Evolutionary conservation across 495 filamentous ascomycete genomes (phyloP).

Genomic region (Penicillium bialowiezense): DNA sequence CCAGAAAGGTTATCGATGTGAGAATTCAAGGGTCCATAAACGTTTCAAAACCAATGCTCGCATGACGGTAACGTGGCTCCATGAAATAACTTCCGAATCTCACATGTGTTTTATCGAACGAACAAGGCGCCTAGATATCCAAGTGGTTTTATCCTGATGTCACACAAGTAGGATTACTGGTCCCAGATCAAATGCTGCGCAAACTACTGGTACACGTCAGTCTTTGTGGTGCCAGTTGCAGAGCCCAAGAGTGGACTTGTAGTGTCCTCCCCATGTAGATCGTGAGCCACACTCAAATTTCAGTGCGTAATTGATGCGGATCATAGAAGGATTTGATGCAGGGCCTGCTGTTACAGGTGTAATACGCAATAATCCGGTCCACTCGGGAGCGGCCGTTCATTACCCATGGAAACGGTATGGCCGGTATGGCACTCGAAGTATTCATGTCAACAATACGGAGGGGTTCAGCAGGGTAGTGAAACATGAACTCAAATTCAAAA

Average conservation of each 20-base stretch:
- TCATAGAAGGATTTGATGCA: not conserved
- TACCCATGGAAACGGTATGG: conserved; percentile 8
- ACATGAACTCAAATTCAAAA: no score
- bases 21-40: not conserved
- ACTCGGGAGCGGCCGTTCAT: conserved; percentile 14
- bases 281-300: not conserved
- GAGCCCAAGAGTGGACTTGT: no score
- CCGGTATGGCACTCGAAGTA: not conserved
- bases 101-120: no score
- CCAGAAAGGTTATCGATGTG: not conserved
- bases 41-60: not conserved
- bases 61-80: not conserved
- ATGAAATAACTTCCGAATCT: not conserved
- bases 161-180: no score
- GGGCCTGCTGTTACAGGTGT: not conserved
- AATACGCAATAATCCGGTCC: not conserved
- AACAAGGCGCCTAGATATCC: no score
- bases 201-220: no score
- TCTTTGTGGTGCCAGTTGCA: not conserved
- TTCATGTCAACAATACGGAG: no score
- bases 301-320: not conserved
- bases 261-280: not conserved
- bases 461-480: no score
- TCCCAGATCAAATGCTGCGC: no score
- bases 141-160: no score